Percentiles rank a stretch among this genome's conserved stretches.
Conservation (phyloP, 768 basidiomycete species). For the Trametes cingulata region DNA sequence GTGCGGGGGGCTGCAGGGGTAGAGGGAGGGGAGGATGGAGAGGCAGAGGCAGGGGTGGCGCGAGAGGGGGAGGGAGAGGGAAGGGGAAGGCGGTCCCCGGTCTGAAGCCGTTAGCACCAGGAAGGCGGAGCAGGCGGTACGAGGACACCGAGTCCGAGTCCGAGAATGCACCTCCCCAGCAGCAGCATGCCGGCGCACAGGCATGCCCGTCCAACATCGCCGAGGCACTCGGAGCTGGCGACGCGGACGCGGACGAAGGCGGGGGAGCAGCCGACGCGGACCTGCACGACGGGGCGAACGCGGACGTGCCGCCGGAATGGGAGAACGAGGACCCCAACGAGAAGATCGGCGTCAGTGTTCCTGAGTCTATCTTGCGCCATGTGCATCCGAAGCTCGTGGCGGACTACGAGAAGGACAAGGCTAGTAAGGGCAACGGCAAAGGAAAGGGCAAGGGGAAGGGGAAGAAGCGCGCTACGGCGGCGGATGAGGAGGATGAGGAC, state of each 20-base stretch:
- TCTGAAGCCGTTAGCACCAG: neutral
- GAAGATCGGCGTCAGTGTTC: slow-evolving; percentile 41
- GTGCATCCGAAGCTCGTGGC: slow-evolving; percentile 42
- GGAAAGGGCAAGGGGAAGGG: slow-evolving; percentile 14
- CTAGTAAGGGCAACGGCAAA: slow-evolving; percentile 1
- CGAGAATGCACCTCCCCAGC: neutral
- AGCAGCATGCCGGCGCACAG: neutral
- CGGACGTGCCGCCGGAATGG: too few species aligned
- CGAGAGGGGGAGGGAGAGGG: neutral
- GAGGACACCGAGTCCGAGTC: slow-evolving; percentile 2
- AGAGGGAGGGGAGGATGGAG: too few species aligned
- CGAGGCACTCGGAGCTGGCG: neutral
- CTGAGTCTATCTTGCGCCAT: slow-evolving; percentile 42
- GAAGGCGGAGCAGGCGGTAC: neutral
- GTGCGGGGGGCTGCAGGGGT: too few species aligned
- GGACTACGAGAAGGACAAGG: slow-evolving; percentile 32
- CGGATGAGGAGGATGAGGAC: neutral
- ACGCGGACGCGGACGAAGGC: neutral
- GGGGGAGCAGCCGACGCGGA: neutral
- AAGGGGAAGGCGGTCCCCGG: neutral
- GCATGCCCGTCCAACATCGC: too few species aligned
- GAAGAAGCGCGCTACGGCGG: neutral
- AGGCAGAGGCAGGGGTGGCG: neutral
- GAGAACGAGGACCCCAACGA: slow-evolving; percentile 31
- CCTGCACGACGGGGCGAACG: slow-evolving; percentile 6